Percentiles rank a stretch among this genome's conserved stretches.
phyloP scores from a whole-genome alignment of 73 alveolate species.

The Tetrahymena borealis region DNA sequence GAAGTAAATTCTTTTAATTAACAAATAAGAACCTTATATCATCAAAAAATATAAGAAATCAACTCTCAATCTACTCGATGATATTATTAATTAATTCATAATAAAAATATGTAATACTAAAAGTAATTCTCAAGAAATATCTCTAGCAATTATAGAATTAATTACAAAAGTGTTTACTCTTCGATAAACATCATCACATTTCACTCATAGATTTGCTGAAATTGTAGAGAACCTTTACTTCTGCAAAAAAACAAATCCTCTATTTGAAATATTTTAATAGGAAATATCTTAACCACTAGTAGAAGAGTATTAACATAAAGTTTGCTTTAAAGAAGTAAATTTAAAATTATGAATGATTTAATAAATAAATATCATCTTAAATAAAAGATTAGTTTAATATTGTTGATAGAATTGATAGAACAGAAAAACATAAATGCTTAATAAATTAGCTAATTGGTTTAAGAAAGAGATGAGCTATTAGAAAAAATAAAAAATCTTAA shows the following conservation, averaged over 20 bases:
- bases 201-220: neutral
- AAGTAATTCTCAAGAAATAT: neutral
- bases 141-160: neutral
- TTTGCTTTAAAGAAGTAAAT: too few species aligned
- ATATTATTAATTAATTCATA: neutral
- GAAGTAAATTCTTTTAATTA: neutral
- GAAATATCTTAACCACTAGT: neutral
- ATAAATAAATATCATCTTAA: too few species aligned
- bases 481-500: too few species aligned
- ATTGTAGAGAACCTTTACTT: neutral
- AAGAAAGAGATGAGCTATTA: too few species aligned
- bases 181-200: neutral
- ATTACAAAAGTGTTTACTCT: neutral
- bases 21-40: neutral
- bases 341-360: too few species aligned
- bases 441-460: too few species aligned
- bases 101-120: neutral
- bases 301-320: too few species aligned
- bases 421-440: too few species aligned
- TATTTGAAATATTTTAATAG: neutral
- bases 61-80: neutral
- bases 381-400: too few species aligned
- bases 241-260: neutral
- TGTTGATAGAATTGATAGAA: too few species aligned
- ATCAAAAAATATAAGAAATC: neutral